Evolutionary conservation across 139 green algal species (phyloP).

Genomic region (Eudorina sp.): DNA sequence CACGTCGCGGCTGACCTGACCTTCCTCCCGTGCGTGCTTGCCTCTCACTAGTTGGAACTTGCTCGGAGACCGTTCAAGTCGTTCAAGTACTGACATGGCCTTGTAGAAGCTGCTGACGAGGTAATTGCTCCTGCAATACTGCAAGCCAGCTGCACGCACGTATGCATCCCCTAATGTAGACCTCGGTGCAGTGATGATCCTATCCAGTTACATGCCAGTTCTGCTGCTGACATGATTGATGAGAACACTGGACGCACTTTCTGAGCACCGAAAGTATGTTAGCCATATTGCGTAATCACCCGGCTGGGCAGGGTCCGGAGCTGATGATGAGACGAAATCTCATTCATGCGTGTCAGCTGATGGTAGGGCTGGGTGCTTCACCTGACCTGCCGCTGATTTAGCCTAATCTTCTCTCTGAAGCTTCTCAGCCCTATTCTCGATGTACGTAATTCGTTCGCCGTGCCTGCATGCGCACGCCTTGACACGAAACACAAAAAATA

Average conservation of each 20-base stretch:
- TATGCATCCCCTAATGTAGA: too few species aligned
- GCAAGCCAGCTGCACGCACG: too few species aligned
- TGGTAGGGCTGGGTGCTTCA: background rate
- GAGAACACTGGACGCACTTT: constrained; percentile 35
- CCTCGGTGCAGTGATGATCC: constrained; percentile 33
- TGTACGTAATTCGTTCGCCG: background rate
- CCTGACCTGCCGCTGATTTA: background rate
- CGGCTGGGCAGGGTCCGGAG: background rate
- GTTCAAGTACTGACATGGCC: too few species aligned
- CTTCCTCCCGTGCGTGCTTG: too few species aligned
- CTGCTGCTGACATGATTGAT: constrained; percentile 47
- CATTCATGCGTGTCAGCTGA: constrained; percentile 54
- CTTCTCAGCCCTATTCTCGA: background rate
- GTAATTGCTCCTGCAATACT: too few species aligned
- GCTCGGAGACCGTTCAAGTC: too few species aligned
- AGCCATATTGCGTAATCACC: background rate
- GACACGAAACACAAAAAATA: background rate
- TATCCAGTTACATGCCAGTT: constrained; percentile 50
- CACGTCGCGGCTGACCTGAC: too few species aligned
- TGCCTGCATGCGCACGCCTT: background rate
- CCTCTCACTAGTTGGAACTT: too few species aligned
- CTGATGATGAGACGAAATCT: constrained; percentile 34
- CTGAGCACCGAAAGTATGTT: constrained; percentile 19
- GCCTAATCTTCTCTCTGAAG: constrained; percentile 51
- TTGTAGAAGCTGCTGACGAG: too few species aligned